Percentiles rank a stretch among this genome's conserved stretches.
These are phyloP conservation scores for Eutrema heterophyllum DNA, from an alignment of 345 rosid species.

Conservation along the genomic window DNA sequence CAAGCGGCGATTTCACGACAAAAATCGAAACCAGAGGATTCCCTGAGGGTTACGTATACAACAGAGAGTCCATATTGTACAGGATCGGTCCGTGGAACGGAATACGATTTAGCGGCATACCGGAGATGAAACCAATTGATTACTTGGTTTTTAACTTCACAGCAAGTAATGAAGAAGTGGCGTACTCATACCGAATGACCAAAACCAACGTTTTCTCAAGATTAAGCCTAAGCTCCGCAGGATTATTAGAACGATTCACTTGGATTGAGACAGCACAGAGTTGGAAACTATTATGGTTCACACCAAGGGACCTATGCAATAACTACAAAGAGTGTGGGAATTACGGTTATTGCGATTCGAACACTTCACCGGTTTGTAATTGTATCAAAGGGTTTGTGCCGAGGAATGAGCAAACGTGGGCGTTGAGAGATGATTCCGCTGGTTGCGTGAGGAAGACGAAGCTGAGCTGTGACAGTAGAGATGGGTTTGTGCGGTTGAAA, in stretches of 20 bases:
- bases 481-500: too few species aligned
- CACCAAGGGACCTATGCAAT: slow-evolving; percentile 75
- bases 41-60: slow-evolving; percentile 48
- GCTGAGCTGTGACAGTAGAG: too few species aligned
- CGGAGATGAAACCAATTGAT: too few species aligned
- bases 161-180: slow-evolving; percentile 31
- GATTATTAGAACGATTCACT: slow-evolving; percentile 34
- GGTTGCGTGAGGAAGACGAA: too few species aligned
- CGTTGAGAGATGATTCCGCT: too few species aligned
- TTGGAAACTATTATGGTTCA: slow-evolving; percentile 66
- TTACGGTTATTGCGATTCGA: slow-evolving; percentile 50
- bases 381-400: too few species aligned
- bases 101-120: too few species aligned
- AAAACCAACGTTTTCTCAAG: slow-evolving; percentile 35
- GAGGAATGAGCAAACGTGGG: too few species aligned
- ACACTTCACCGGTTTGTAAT: too few species aligned
- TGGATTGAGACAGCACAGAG: too few species aligned
- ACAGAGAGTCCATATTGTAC: neutral
- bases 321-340: slow-evolving; percentile 48
- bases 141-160: too few species aligned
- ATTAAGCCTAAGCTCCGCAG: slow-evolving; percentile 36
- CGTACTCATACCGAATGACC: slow-evolving; percentile 33
- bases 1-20: slow-evolving; percentile 42
- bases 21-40: slow-evolving; percentile 42
- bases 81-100: slow-evolving; percentile 70